Conservation (phyloP, 1,139 yeast species). For the Candida tropicalis region DNA sequence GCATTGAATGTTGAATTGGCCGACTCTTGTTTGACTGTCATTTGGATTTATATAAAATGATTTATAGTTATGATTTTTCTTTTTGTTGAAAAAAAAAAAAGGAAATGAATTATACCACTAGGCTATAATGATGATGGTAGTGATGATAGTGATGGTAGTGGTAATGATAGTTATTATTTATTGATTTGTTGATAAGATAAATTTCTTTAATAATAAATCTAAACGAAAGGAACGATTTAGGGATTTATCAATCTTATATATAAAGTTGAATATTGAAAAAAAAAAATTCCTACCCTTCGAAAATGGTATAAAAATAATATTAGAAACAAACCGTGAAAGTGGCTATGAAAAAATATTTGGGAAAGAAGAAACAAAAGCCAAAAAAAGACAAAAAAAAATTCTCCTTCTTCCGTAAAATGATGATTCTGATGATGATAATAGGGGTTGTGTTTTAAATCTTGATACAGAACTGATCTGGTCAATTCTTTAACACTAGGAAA, state of each 20-base stretch:
- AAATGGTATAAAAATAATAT: neutral
- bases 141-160: neutral
- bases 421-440: too few species aligned
- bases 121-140: too few species aligned
- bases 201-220: too few species aligned
- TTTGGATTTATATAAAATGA: neutral
- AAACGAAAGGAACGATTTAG: constrained; percentile 3
- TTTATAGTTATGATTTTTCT: neutral
- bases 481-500: too few species aligned
- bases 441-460: too few species aligned
- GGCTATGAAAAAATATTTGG: neutral
- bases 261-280: neutral
- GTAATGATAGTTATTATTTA: neutral
- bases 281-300: neutral
- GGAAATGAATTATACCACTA: neutral
- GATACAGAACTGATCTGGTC: too few species aligned
- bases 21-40: constrained; percentile 3
- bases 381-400: too few species aligned
- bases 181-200: too few species aligned
- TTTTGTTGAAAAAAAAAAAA: constrained; percentile 6
- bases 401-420: too few species aligned
- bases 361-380: too few species aligned
- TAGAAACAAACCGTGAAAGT: neutral
- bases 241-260: neutral
- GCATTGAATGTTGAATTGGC: constrained; percentile 9